Evolutionary conservation across 1,284 basidiomycete genomes (phyloP), one percentile per base, ranked within the genome.

Genomic region (Ceratobasidium sp.): DNA sequence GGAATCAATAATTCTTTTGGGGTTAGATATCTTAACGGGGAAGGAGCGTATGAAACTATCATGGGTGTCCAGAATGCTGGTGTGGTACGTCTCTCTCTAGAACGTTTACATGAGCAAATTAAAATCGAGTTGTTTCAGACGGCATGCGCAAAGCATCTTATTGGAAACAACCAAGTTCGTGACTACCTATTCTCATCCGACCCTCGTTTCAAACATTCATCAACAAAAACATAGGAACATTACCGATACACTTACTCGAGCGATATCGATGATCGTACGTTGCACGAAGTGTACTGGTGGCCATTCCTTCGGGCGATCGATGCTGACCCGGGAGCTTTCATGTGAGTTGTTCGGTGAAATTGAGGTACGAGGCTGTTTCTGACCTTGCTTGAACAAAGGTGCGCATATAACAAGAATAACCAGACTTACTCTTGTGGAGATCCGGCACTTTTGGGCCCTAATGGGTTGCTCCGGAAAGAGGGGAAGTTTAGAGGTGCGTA

Each of bases 221-320:
- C 2, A 30, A 32, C 28, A 16, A 16, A 30, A n/a, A 10, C n/a
- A n/a, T n/a, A 70, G 67, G 60, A 64, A 39, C 70, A 64, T 18
- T 69, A 73, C 59, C 62, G 74, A n/a, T 75, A 70, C 30, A 70
- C 72, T 14, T 70, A 64, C 53, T 71, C 65, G 28, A 72, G 64
- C 34, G 74, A 75, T 36, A 62, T 75, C n/a, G 74, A 75, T 59
- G 74, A 75, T 45, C 71, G 74, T 21, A 75, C 74, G 3, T 30
- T 70, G 34, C 71, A 71, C 23, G 74, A 75, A 59, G 53, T 75
- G 4, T 75, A 75, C 59, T 62, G 65, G 64, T 67, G 59, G 12
- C 70, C 70, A 41, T 75, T 73, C 43, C 65, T 73, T 34, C 70
- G 72, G 14, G 72, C 74, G 1, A 62, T 75, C 21, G 74, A 75